Base-by-base conservation (phyloP, 2,329 filamentous ascomycete species). In the Juglanconis sp. region DNA sequence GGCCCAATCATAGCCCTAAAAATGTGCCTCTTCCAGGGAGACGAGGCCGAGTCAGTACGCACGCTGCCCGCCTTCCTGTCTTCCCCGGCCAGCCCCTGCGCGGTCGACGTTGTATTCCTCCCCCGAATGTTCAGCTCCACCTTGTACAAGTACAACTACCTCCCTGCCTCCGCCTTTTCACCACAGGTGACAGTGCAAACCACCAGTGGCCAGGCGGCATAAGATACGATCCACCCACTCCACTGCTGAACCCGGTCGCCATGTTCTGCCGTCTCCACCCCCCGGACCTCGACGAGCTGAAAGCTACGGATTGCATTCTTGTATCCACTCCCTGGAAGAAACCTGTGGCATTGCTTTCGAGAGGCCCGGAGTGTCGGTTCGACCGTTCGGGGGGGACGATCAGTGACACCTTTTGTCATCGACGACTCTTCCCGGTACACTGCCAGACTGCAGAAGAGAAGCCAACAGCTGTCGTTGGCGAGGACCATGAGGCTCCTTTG, bases 181-280 rank as follows among this genome's bases (percentile, higher is more conserved):
- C 24, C 24, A 24, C 24, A 24, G 24, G 24, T 50, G 30, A 17
- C 36, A 32, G 8, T 17, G 15, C 53, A 48, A 40, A 24, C n/a
- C 32, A 31, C 38, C 38, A 54, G 44, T 30, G 7, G n/a, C 24
- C 24, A 24, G 24, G 24, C 24, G 24, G 24, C 24, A 24, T 24
- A 24, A 24, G 24, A 24, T 24, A 24, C 32, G 5, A 35, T 42
- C 51, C 36, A 50, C 57, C 47, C 8, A 30, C 35, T 34, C 58
- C 58, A 60, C 58, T 52, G 15, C 15, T 40, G 53, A 60, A 60
- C 58, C 58, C 47, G 52, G 58, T 60, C 53, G 58, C 58, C 58
- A 60, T 60, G 58, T 53, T 47, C 15, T 47, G 17, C 44, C 44
- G 44, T 11, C 44, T 47, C 44, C 44, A 47, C 44, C 44, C 3